Evolutionary conservation across 2,329 filamentous ascomycete species (phyloP).

Genomic region (Arthrinium puccinioides): DNA sequence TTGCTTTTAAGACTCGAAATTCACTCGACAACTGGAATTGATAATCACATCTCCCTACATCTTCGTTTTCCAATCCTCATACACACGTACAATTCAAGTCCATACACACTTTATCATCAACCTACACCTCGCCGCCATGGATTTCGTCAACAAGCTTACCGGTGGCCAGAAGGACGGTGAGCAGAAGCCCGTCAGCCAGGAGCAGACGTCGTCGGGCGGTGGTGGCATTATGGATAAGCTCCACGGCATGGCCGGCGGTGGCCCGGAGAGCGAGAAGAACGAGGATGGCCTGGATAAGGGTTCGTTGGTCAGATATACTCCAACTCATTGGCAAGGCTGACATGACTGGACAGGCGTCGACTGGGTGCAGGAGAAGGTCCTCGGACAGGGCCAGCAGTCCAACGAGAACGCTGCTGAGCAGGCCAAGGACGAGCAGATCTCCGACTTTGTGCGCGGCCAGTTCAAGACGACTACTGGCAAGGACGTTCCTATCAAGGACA

Average conservation of each 20-base stretch:
- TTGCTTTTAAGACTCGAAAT: no score
- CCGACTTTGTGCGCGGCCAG: constrained; percentile 61
- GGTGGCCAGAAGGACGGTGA: constrained; percentile 29
- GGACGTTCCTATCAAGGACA: constrained; percentile 65
- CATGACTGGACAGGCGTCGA: constrained; percentile 57
- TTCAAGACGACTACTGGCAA: constrained; percentile 64
- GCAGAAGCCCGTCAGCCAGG: constrained; percentile 22
- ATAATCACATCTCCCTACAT: no score
- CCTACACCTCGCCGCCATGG: constrained; percentile 31
- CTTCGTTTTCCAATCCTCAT: no score
- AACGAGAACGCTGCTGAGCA: constrained; percentile 71
- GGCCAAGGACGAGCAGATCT: constrained; percentile 75
- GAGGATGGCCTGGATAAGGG: constrained; percentile 80
- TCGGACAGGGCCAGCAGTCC: constrained; percentile 63
- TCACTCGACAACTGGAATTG: no score
- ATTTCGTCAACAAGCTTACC: constrained; percentile 46
- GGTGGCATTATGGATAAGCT: constrained; percentile 62
- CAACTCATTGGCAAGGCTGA: constrained; percentile 1
- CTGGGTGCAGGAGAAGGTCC: constrained; percentile 66
- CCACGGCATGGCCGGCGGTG: constrained; percentile 66
- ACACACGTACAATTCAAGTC: background rate
- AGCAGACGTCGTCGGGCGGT: constrained; percentile 32
- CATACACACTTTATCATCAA: background rate
- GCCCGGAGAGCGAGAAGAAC: constrained; percentile 68
- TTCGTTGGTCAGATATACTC: constrained; percentile 23